Evolutionary conservation across 345 rosid genomes (phyloP).

Genomic region (Eucalyptus regnans): DNA sequence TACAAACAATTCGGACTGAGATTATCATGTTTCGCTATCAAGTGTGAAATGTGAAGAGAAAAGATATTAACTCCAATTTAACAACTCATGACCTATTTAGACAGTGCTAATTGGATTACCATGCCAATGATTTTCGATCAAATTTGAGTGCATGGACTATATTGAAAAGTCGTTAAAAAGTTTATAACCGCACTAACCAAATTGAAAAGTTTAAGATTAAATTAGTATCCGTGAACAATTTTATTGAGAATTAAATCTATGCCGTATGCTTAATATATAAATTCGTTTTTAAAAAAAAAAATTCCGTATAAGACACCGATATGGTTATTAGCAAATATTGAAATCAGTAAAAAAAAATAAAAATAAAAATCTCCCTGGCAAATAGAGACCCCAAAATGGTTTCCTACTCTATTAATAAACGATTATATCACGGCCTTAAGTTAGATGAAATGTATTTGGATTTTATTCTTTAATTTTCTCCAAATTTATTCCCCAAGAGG

Average conservation of each 20-base stretch:
- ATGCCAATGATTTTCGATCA: too few species aligned
- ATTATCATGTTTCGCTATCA: not conserved
- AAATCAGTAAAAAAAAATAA: not conserved
- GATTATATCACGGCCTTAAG: too few species aligned
- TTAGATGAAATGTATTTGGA: too few species aligned
- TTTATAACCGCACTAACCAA: too few species aligned
- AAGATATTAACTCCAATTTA: not conserved
- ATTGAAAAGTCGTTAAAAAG: too few species aligned
- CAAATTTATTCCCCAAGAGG: not conserved
- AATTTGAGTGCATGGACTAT: accelerated
- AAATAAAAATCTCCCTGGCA: not conserved
- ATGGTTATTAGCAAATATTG: not conserved
- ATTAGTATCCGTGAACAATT: not conserved
- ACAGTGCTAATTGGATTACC: too few species aligned
- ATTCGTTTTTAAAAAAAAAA: too few species aligned
- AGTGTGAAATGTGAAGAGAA: not conserved
- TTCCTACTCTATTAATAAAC: not conserved
- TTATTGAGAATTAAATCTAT: too few species aligned
- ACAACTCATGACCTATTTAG: not conserved
- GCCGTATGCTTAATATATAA: too few species aligned
- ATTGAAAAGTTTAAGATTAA: too few species aligned
- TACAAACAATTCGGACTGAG: not conserved
- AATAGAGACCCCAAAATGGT: not conserved
- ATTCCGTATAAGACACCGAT: too few species aligned
- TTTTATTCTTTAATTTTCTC: not conserved